Base-by-base conservation (phyloP, 2,329 filamentous ascomycete species). In the Thielaviopsis euricoi region DNA sequence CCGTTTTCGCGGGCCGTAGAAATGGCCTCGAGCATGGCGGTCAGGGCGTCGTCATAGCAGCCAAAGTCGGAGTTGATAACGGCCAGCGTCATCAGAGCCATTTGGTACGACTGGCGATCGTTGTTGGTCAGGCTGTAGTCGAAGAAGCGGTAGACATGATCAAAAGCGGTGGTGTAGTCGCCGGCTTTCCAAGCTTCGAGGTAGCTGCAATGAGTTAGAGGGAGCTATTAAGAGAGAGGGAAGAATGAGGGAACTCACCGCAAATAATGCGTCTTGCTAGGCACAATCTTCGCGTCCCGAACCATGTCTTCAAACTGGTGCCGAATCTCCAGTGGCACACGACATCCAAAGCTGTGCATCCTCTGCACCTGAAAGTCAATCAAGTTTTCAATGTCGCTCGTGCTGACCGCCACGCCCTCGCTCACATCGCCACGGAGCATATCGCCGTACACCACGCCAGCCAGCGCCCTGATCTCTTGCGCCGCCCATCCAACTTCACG, bases 51-150 rank as follows among this genome's bases (percentile, higher is more conserved):
- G 48, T 82, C 80, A 68, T 89, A 85, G 67, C 88, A 95, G 52
- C 90, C 90, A 73, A 97, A 97, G 68, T 97, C 93, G 17, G 90
- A 88, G 66, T 98, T 91, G 4, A 97, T 78, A 37, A 96, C 88
- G 3, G 90, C 91, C 60, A 96, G 79, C 66, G 96, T 96, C 66
- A 98, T 83, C 15, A 97, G 73, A 0, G 93, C 93, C 67, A 96
- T 95, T 67, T 97, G 93, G 66, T 98, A 97, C 65, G 90, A 90
- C 5, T 86, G 80, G 23, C 87, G 83, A 65, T 95, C 87, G 61
- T 83, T 76, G 63, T 83, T 86, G 65, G 93, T 86, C 81, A 94
- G 89, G 1, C 90, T 93, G 69, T 95, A 96, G 69, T 98, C 93
- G 65, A 96, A 98, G 69, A 96, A 98, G 55, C 89, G 84, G 68